Conservation (phyloP, 257 asterid species). For the Lithospermum erythrorhizon region DNA sequence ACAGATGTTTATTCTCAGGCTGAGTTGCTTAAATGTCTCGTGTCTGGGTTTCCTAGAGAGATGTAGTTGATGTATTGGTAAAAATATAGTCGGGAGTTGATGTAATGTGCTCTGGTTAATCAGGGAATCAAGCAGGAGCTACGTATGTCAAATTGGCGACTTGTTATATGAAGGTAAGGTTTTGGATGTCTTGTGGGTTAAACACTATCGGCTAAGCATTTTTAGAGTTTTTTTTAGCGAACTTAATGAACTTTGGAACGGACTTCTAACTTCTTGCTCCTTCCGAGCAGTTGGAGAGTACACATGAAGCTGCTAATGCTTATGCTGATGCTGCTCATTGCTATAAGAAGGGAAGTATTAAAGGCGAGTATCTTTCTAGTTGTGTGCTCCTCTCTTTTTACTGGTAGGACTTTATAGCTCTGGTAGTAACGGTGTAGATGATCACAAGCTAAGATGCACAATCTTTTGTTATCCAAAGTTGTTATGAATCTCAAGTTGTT, state of each 20-base stretch:
- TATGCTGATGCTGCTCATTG: constrained; percentile 89
- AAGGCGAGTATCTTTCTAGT: constrained; percentile 25
- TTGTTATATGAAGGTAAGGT: constrained; percentile 65
- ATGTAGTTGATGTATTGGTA: constrained; percentile 23
- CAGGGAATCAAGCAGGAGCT: constrained; percentile 96
- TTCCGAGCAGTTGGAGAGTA: constrained; percentile 63
- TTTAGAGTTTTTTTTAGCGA: no score
- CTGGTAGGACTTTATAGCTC: no score
- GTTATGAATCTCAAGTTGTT: not conserved
- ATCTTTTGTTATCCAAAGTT: no score
- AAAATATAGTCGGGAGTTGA: constrained; percentile 20
- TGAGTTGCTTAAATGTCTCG: no score
- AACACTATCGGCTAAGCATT: not conserved
- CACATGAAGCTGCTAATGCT: constrained; percentile 86
- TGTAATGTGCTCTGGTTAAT: constrained; percentile 8
- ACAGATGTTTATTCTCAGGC: not conserved
- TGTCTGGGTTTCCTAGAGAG: constrained; percentile 30
- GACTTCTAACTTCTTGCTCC: not conserved
- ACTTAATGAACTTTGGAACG: no score
- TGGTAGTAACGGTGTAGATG: no score
- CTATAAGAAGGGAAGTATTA: constrained; percentile 61
- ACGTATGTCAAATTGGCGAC: constrained; percentile 71
- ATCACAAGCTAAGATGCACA: no score
- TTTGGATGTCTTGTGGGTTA: not conserved
- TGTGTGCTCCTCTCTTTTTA: no score